Percentiles rank a stretch among this genome's conserved stretches.
These are phyloP conservation scores for Hortiboletus rubellus DNA, from an alignment of 1,284 basidiomycete genomes.

Conservation along the genomic window DNA sequence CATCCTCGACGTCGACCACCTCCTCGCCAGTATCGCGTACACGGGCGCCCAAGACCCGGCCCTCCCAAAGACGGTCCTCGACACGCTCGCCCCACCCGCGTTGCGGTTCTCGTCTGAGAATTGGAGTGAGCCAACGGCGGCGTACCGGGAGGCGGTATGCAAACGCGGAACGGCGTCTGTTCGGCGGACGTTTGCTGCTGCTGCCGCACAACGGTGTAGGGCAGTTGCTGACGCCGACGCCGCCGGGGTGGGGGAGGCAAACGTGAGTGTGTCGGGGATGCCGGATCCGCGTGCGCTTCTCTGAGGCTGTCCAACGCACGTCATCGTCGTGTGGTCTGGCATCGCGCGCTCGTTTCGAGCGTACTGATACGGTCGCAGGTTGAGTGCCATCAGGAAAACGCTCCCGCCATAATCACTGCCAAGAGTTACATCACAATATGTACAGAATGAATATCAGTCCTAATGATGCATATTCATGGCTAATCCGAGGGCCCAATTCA, in stretches of 20 bases:
- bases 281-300: not conserved
- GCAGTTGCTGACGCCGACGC: too few species aligned
- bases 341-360: too few species aligned
- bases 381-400: too few species aligned
- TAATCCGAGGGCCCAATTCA: too few species aligned
- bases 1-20: not conserved
- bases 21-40: not conserved
- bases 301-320: not conserved
- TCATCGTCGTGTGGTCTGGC: too few species aligned
- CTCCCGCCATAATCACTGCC: too few species aligned
- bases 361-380: too few species aligned
- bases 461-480: too few species aligned
- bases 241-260: too few species aligned
- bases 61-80: not conserved
- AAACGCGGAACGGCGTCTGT: not conserved
- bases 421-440: too few species aligned
- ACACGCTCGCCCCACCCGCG: not conserved
- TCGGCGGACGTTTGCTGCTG: not conserved
- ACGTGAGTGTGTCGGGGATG: not conserved
- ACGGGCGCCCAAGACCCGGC: too few species aligned
- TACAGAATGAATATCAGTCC: too few species aligned
- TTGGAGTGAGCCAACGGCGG: not conserved
- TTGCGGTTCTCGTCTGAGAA: conserved; percentile 1
- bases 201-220: not conserved
- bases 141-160: not conserved